Percentiles rank a stretch among this genome's conserved stretches.
These are phyloP conservation scores for Fusarium pseudoanthophilum DNA, from an alignment of 2,329 filamentous ascomycete species.

Conservation along the genomic window DNA sequence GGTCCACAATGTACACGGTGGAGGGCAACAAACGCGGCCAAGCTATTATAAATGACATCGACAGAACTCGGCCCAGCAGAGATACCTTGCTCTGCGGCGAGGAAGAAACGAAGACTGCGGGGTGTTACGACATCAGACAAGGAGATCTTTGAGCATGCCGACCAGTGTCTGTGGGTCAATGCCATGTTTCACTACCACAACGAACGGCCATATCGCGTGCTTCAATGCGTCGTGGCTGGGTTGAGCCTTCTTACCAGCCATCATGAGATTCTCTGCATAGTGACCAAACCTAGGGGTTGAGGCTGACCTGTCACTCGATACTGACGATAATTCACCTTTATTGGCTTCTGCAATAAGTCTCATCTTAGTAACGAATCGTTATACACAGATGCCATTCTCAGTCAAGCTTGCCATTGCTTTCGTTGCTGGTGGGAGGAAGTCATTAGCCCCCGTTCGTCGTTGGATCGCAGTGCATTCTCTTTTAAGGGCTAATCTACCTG, in stretches of 20 bases:
- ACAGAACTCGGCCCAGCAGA: not conserved
- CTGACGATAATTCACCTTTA: not conserved
- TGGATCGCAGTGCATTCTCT: too few species aligned
- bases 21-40: too few species aligned
- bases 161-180: too few species aligned
- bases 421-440: too few species aligned
- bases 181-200: too few species aligned
- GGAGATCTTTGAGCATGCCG: too few species aligned
- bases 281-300: fast-evolving
- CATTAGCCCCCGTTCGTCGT: too few species aligned
- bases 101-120: not conserved
- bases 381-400: too few species aligned
- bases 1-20: too few species aligned
- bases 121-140: too few species aligned
- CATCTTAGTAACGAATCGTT: not conserved
- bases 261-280: fast-evolving
- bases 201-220: not conserved
- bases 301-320: fast-evolving
- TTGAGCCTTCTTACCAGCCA: not conserved
- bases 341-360: not conserved
- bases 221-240: not conserved
- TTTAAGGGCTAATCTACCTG: too few species aligned
- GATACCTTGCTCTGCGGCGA: fast-evolving
- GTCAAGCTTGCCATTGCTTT: too few species aligned
- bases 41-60: not conserved